Conservation (phyloP, 1,284 basidiomycete genomes). For the Microbotryum intermedium region DNA sequence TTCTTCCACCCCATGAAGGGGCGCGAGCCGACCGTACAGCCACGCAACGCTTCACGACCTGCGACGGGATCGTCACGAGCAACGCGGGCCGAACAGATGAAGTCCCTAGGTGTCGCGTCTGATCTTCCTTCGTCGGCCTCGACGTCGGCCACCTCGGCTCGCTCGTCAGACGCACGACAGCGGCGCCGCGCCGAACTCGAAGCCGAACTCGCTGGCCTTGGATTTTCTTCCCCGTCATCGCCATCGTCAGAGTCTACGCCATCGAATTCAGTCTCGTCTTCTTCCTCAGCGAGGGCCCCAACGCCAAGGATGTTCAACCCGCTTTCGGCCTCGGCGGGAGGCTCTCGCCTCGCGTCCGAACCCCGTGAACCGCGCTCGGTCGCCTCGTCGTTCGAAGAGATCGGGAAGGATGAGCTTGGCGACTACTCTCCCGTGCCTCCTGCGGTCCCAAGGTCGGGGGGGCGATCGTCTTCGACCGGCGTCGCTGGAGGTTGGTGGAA, state of each 20-base stretch:
- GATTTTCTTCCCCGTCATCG: slow-evolving; percentile 1
- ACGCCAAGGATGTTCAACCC: not conserved
- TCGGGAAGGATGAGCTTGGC: not conserved
- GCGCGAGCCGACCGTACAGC: slow-evolving; percentile 32
- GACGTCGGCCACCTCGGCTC: not conserved
- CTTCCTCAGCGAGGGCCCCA: not conserved
- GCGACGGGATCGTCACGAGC: not conserved
- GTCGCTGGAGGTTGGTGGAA: no score
- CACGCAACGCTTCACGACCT: not conserved
- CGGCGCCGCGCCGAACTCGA: slow-evolving; percentile 48
- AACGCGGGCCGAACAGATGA: slow-evolving; percentile 9
- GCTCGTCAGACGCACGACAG: slow-evolving; percentile 9
- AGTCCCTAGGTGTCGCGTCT: slow-evolving; percentile 1
- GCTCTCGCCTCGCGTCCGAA: not conserved
- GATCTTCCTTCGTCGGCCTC: not conserved
- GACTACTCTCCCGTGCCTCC: no score
- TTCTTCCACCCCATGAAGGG: slow-evolving; percentile 30
- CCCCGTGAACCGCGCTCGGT: not conserved
- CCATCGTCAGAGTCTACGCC: not conserved
- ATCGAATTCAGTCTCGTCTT: not conserved
- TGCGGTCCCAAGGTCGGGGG: no score
- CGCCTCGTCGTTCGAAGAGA: slow-evolving; percentile 11
- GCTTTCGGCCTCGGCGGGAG: not conserved
- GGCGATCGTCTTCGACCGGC: no score
- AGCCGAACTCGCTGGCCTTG: slow-evolving; percentile 50